Conservation (phyloP, 768 basidiomycete species). For the Psilocybe sp. region DNA sequence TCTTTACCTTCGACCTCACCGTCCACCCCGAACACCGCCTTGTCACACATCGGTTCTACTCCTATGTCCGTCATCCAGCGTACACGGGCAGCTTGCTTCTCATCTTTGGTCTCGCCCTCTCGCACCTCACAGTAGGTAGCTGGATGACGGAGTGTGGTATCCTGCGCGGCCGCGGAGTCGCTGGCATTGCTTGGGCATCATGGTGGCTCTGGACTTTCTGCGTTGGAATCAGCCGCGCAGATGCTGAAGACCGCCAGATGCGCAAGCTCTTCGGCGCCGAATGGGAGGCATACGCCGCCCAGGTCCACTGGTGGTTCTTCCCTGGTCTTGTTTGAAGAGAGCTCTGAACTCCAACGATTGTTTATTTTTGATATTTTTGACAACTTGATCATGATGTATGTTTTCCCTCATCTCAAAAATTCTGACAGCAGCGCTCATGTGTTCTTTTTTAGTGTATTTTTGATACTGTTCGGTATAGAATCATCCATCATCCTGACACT, state of each 20-base stretch:
- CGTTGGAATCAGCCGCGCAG: constrained; percentile 45
- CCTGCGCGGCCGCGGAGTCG: constrained; percentile 16
- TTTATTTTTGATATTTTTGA: too few species aligned
- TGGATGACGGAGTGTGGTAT: constrained; percentile 45
- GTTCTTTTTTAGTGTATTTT: too few species aligned
- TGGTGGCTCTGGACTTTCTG: constrained; percentile 53
- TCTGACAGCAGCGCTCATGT: too few species aligned
- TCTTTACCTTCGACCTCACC: constrained; percentile 62
- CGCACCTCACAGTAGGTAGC: constrained; percentile 44
- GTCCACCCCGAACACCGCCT: constrained; percentile 50
- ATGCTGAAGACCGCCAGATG: constrained; percentile 52
- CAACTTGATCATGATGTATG: too few species aligned
- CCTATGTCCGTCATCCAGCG: constrained; percentile 52
- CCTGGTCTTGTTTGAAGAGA: constrained; percentile 36
- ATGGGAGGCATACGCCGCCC: constrained; percentile 45
- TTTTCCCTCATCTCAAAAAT: too few species aligned
- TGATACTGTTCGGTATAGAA: too few species aligned
- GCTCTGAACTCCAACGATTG: too few species aligned
- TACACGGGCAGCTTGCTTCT: constrained; percentile 53
- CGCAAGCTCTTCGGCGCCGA: constrained; percentile 39
- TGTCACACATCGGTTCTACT: constrained; percentile 48
- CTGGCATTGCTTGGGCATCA: constrained; percentile 28
- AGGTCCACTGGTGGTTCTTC: constrained; percentile 48
- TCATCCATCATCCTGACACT: too few species aligned
- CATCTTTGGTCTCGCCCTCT: constrained; percentile 42